Percentiles rank a stretch among this genome's conserved stretches.
Evolutionary conservation across 2,329 filamentous ascomycete species (phyloP).

Genomic region (Neofusicoccum cordaticola): DNA sequence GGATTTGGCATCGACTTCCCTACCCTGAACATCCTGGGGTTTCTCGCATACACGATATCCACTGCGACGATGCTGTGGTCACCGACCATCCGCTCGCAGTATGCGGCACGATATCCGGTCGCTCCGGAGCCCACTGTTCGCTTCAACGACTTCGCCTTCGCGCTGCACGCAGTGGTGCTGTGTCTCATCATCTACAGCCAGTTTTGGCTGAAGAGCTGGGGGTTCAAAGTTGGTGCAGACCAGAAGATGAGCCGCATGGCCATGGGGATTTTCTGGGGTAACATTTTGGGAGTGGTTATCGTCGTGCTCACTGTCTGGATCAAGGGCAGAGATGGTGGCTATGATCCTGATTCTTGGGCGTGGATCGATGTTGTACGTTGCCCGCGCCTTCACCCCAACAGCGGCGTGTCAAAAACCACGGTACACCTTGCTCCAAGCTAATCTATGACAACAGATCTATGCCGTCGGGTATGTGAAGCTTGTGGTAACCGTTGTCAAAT

Average conservation of each 20-base stretch:
- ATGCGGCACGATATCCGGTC: constrained; percentile 72
- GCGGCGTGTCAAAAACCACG: constrained; percentile 5
- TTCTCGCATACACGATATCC: constrained; percentile 72
- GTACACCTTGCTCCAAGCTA: constrained; percentile 14
- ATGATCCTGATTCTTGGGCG: constrained; percentile 53
- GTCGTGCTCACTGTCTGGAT: constrained; percentile 47
- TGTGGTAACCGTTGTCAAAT: constrained; percentile 84
- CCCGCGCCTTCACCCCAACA: not conserved
- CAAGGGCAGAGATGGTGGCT: constrained; percentile 41
- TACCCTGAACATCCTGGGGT: constrained; percentile 69
- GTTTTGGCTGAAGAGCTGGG: constrained; percentile 70
- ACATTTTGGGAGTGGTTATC: constrained; percentile 55
- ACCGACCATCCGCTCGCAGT: constrained; percentile 72
- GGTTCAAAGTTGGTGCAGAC: constrained; percentile 61
- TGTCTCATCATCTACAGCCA: constrained; percentile 74
- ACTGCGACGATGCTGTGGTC: constrained; percentile 77
- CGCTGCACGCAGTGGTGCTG: constrained; percentile 73
- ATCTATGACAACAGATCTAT: constrained; percentile 46
- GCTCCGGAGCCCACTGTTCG: constrained; percentile 78
- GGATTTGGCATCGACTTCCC: constrained; percentile 90
- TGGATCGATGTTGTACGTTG: constrained; percentile 62
- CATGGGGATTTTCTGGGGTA: constrained; percentile 67
- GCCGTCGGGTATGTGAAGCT: constrained; percentile 86
- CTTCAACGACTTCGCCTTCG: constrained; percentile 88
- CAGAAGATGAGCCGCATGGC: constrained; percentile 61